Percentiles rank a stretch among this genome's conserved stretches.
These are phyloP conservation scores for Hemileccinum rubropunctum DNA, from an alignment of 768 basidiomycete species.

Conservation along the genomic window DNA sequence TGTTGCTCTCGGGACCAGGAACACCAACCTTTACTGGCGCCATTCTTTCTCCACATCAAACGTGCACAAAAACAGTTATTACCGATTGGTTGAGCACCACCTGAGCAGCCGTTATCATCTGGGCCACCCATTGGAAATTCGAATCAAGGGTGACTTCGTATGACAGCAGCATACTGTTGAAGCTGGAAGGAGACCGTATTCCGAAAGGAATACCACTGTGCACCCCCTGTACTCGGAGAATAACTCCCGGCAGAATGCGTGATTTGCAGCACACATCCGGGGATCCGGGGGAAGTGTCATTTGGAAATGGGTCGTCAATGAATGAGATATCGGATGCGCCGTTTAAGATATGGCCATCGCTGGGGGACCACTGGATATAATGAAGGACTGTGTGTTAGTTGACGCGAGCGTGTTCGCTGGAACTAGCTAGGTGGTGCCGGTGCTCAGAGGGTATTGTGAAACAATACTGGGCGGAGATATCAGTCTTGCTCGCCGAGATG, in stretches of 20 bases:
- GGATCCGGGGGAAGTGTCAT: slow-evolving; percentile 37
- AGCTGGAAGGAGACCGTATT: slow-evolving; percentile 56
- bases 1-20: slow-evolving; percentile 51
- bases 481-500: neutral
- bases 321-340: slow-evolving; percentile 55
- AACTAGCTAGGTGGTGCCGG: slow-evolving; percentile 62
- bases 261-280: slow-evolving; percentile 47
- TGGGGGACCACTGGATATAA: slow-evolving; percentile 61
- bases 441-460: slow-evolving; percentile 50
- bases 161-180: slow-evolving; percentile 65
- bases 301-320: slow-evolving; percentile 66
- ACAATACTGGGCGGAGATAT: slow-evolving; percentile 36
- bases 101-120: slow-evolving; percentile 61
- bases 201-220: slow-evolving; percentile 69
- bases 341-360: slow-evolving; percentile 59
- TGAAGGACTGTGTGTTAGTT: slow-evolving; percentile 46
- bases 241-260: slow-evolving; percentile 64
- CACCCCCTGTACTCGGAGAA: slow-evolving; percentile 58
- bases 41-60: slow-evolving; percentile 71
- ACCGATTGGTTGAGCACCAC: slow-evolving; percentile 62
- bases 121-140: slow-evolving; percentile 67
- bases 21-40: slow-evolving; percentile 72
- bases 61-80: slow-evolving; percentile 69
- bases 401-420: slow-evolving; percentile 58
- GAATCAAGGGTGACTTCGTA: slow-evolving; percentile 74